phyloP scores from a whole-genome alignment of 805 yeast species.

The Yamadazyma nakazawae region DNA sequence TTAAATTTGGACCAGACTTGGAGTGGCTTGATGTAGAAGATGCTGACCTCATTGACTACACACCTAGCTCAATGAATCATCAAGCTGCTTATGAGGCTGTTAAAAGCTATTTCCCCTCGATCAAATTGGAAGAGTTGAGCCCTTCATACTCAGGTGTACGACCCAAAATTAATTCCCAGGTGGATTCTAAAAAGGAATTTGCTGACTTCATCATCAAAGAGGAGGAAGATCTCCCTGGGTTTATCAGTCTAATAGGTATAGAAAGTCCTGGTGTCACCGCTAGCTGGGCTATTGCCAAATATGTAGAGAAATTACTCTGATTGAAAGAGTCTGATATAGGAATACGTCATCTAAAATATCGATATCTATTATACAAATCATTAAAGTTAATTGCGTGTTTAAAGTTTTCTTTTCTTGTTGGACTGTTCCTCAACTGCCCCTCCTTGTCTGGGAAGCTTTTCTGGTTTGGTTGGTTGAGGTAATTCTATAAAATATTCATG shows the following conservation, averaged over 20 bases:
- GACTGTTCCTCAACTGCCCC: slow-evolving; percentile 17
- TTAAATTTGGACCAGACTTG: slow-evolving; percentile 85
- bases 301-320: slow-evolving; percentile 44
- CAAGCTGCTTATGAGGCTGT: slow-evolving; percentile 58
- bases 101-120: slow-evolving; percentile 57
- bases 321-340: too few species aligned
- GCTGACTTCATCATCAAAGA: slow-evolving; percentile 72
- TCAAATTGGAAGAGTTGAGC: slow-evolving; percentile 48
- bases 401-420: slow-evolving; percentile 20
- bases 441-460: slow-evolving; percentile 51
- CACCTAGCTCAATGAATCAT: slow-evolving; percentile 48
- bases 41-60: slow-evolving; percentile 40
- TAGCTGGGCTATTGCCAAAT: slow-evolving; percentile 76
- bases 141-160: slow-evolving; percentile 81
- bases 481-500: slow-evolving; percentile 67
- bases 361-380: neutral
- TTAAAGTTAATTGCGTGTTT: neutral
- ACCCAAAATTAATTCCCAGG: slow-evolving; percentile 63
- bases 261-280: slow-evolving; percentile 91
- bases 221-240: slow-evolving; percentile 72
- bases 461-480: slow-evolving; percentile 74
- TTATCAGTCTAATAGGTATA: slow-evolving; percentile 74
- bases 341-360: neutral
- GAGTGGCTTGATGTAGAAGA: slow-evolving; percentile 61
- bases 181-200: slow-evolving; percentile 38